Conservation (phyloP, 2,329 filamentous ascomycete genomes). For the Drechmeria coniospora region DNA sequence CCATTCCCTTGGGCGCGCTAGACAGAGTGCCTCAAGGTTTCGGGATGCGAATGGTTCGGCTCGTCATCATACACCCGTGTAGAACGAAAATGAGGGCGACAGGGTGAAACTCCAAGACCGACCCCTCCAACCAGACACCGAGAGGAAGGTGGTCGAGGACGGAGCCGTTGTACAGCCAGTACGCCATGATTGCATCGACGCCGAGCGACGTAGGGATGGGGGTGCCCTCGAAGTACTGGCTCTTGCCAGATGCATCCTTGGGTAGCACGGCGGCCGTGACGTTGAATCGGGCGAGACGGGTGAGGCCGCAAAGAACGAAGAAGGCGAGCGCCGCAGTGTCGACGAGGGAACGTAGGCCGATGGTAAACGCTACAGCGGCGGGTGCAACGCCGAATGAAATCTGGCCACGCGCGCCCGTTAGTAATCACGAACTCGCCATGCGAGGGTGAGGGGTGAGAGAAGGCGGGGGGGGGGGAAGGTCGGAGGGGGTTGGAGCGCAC, state of each 20-base stretch:
- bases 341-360: slow-evolving; percentile 69
- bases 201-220: slow-evolving; percentile 83
- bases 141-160: slow-evolving; percentile 64
- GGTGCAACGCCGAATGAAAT: slow-evolving; percentile 92
- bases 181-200: slow-evolving; percentile 73
- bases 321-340: slow-evolving; percentile 71
- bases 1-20: too few species aligned
- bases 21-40: slow-evolving; percentile 69
- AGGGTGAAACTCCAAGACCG: slow-evolving; percentile 69
- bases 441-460: background rate
- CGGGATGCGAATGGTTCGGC: slow-evolving; percentile 85
- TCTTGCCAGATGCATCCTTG: slow-evolving; percentile 84
- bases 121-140: slow-evolving; percentile 52
- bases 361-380: slow-evolving; percentile 71
- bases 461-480: background rate
- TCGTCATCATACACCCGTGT: slow-evolving; percentile 91
- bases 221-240: slow-evolving; percentile 90
- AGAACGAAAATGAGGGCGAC: slow-evolving; percentile 64
- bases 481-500: slow-evolving; percentile 32
- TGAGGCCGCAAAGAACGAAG: slow-evolving; percentile 90
- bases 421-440: too few species aligned
- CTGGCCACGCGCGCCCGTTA: slow-evolving; percentile 28
- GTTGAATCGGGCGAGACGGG: slow-evolving; percentile 90
- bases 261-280: slow-evolving; percentile 81
- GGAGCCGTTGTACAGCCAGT: slow-evolving; percentile 73